These are phyloP conservation scores for Tuber calosporum DNA, from an alignment of 495 filamentous ascomycete species.

Conservation along the genomic window DNA sequence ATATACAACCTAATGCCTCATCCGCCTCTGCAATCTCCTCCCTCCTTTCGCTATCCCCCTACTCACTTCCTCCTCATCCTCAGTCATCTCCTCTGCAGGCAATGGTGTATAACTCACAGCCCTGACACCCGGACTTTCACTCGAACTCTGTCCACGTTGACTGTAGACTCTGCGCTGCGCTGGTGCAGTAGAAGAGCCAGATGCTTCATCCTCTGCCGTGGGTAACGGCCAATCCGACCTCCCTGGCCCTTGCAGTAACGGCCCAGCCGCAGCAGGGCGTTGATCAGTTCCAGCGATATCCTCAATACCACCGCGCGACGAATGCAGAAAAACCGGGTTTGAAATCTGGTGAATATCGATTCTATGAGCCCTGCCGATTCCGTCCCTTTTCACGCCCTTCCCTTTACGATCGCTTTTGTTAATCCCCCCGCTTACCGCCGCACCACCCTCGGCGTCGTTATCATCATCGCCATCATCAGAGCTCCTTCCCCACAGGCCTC, in stretches of 20 bases:
- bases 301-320: not conserved
- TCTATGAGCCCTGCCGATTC: not conserved
- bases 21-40: not conserved
- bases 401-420: not conserved
- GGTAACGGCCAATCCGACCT: not conserved
- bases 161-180: not conserved
- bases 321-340: not conserved
- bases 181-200: not conserved
- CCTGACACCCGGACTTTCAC: not conserved
- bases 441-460: not conserved
- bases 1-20: not conserved
- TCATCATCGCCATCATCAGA: not conserved
- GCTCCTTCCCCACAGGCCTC: not conserved
- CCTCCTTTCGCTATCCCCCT: not conserved
- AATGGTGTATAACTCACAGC: not conserved
- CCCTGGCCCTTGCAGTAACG: not conserved
- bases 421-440: not conserved
- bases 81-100: not conserved
- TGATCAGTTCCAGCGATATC: not conserved
- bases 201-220: not conserved
- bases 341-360: not conserved
- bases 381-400: not conserved
- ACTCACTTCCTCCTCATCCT: not conserved
- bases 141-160: not conserved
- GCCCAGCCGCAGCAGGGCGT: not conserved